Evolutionary conservation across 768 basidiomycete genomes (phyloP).

Genomic region (Dacryopinax primogenitus): DNA sequence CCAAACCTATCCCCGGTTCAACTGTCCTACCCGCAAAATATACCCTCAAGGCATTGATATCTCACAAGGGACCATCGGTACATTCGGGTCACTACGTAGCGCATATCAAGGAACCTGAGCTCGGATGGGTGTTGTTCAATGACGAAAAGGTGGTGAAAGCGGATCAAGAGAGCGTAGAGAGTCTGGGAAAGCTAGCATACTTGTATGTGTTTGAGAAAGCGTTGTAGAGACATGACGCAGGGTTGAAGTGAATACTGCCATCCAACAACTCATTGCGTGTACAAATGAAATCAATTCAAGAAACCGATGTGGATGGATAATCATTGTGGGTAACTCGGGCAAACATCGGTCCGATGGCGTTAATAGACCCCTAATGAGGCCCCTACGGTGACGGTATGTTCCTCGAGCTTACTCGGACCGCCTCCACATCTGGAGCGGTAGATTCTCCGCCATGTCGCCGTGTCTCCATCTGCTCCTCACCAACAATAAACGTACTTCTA

Average conservation of each 20-base stretch:
- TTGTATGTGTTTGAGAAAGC: constrained; percentile 78
- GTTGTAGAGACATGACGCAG: not conserved
- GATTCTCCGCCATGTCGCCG: not conserved
- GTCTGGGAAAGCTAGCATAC: constrained; percentile 76
- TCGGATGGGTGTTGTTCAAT: constrained; percentile 82
- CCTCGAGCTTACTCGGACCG: not conserved
- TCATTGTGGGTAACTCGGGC: not conserved
- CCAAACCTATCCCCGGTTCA: constrained; percentile 34
- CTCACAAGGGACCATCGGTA: constrained; percentile 91
- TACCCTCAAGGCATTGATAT: constrained; percentile 82
- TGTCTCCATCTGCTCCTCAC: not conserved
- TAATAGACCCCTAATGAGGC: not conserved
- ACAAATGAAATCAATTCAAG: not conserved
- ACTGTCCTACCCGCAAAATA: constrained; percentile 58
- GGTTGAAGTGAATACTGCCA: not conserved
- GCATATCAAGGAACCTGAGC: constrained; percentile 44
- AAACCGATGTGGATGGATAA: not conserved
- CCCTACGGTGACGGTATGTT: not conserved
- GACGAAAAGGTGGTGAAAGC: constrained; percentile 93
- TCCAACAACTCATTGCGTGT: not conserved
- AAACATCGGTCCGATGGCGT: not conserved
- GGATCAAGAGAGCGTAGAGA: constrained; percentile 65
- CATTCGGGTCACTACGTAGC: constrained; percentile 93
- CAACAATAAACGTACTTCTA: not conserved
- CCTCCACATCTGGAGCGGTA: not conserved